These are phyloP conservation scores for Oryza nivara DNA, from an alignment of 176 grass and related monocot genomes.

Conservation along the genomic window DNA sequence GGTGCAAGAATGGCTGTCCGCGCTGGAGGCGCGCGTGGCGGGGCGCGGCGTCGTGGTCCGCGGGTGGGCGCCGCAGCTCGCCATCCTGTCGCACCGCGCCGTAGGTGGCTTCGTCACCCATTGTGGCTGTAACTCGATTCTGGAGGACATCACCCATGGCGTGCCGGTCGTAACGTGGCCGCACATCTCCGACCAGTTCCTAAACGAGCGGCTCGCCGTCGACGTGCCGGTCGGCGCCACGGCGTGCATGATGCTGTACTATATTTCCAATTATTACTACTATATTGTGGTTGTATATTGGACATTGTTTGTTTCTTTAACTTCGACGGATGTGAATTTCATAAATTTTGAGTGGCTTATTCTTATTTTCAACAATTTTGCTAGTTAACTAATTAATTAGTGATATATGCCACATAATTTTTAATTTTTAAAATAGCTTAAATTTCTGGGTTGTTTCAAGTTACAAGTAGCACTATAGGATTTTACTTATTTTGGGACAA, in stretches of 20 bases:
- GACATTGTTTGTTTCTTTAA: too few relatives aligned
- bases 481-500: too few relatives aligned
- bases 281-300: too few relatives aligned
- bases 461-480: too few relatives aligned
- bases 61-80: conserved; percentile 51
- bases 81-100: conserved; percentile 42
- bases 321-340: too few relatives aligned
- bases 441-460: too few relatives aligned
- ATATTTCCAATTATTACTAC: too few relatives aligned
- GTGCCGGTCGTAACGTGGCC: conserved; percentile 63
- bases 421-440: too few relatives aligned
- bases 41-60: conserved; percentile 39
- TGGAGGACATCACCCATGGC: conserved; percentile 52
- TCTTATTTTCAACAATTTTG: too few relatives aligned
- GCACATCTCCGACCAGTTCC: conserved; percentile 58
- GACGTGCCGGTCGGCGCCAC: conserved; percentile 43
- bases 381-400: too few relatives aligned
- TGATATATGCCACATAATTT: too few relatives aligned
- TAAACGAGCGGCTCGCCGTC: conserved; percentile 58
- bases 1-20: conserved; percentile 27
- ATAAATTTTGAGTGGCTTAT: too few relatives aligned
- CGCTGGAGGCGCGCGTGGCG: conserved; percentile 31
- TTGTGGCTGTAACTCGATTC: conserved; percentile 58
- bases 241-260: neutral
- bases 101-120: conserved; percentile 51